Percentiles rank a stretch among this genome's conserved stretches.
Conservation (phyloP, 331 rosid species). For the Acacia concinna region DNA sequence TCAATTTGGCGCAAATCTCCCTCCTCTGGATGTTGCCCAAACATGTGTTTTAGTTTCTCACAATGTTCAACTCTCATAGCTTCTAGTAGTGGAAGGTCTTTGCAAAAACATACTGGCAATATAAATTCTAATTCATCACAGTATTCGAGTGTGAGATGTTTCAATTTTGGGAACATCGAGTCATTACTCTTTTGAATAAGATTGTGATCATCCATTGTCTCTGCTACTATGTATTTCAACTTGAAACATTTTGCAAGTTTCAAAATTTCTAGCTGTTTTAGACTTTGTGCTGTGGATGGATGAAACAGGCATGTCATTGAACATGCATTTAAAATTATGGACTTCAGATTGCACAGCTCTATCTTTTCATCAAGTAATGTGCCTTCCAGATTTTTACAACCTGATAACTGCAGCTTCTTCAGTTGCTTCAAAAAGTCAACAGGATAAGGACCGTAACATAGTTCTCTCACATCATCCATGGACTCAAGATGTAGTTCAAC, state of each 20-base stretch:
- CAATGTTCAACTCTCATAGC: rapidly evolving
- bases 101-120: background rate
- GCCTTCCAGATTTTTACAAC: background rate
- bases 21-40: background rate
- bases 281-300: background rate
- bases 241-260: rapidly evolving
- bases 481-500: background rate
- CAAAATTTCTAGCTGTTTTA: background rate
- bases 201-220: background rate
- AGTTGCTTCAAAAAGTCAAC: background rate
- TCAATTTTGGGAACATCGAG: background rate
- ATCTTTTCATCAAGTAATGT: background rate
- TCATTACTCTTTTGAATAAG: background rate
- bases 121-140: background rate
- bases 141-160: rapidly evolving
- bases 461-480: background rate
- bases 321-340: too few species aligned
- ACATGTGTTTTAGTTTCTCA: background rate
- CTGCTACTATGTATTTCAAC: background rate
- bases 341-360: background rate
- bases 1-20: background rate
- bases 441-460: background rate
- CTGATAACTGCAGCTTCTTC: rapidly evolving
- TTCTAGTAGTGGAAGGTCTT: background rate
- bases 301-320: too few species aligned